phyloP scores from a whole-genome alignment of 208 protist genomes.

The Acanthamoeba royreba region DNA sequence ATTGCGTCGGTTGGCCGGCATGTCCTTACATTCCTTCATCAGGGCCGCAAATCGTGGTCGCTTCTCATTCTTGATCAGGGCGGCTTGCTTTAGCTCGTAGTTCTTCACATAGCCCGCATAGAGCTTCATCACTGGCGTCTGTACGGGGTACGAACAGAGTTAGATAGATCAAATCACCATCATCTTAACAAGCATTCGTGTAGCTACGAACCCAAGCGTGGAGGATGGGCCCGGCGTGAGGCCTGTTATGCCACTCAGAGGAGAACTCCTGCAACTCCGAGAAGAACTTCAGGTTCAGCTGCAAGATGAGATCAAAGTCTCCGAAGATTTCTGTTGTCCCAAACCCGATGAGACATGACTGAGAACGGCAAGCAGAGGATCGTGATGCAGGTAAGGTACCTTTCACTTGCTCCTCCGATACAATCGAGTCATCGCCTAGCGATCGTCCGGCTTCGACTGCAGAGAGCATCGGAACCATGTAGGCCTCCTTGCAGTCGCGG shows the following conservation, averaged over 20 bases:
- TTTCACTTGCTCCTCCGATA: not conserved
- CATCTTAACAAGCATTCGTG: too few species aligned
- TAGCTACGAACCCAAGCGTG: not conserved
- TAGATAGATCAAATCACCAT: too few species aligned
- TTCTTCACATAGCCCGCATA: not conserved
- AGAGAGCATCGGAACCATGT: not conserved
- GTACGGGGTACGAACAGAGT: too few species aligned
- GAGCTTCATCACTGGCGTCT: not conserved
- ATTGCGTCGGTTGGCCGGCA: not conserved
- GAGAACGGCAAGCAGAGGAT: not conserved
- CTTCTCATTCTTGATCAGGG: not conserved
- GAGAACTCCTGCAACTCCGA: not conserved
- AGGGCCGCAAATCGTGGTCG: not conserved
- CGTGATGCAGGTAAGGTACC: not conserved
- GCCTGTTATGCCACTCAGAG: not conserved
- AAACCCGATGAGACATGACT: not conserved
- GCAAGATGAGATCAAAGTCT: not conserved
- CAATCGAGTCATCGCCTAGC: not conserved
- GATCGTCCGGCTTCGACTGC: not conserved
- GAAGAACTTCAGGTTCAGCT: not conserved
- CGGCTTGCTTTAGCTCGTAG: not conserved
- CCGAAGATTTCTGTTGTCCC: not conserved
- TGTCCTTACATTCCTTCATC: not conserved
- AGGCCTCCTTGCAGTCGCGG: not conserved
- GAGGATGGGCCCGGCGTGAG: not conserved